Evolutionary conservation across 768 basidiomycete species (phyloP).

Genomic region (Lactarius akahatsu): DNA sequence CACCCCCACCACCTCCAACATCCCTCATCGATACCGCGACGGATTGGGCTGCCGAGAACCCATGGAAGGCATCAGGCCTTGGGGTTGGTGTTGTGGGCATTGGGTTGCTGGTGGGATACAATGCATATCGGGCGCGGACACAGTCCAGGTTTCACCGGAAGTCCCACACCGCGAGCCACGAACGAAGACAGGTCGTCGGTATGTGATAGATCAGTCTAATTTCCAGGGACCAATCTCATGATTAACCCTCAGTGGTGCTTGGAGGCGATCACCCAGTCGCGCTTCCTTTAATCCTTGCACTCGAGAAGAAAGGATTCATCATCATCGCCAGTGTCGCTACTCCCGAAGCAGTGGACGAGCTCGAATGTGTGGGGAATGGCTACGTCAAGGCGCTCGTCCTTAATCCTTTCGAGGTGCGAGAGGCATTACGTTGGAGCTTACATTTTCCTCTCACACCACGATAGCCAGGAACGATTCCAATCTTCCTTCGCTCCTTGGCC

Average conservation of each 20-base stretch:
- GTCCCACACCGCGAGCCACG: constrained; percentile 33
- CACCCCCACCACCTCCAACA: constrained; percentile 41
- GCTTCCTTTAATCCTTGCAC: constrained; percentile 65
- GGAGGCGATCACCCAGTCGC: constrained; percentile 77
- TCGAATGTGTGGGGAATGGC: constrained; percentile 69
- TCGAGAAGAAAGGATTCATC: constrained; percentile 79
- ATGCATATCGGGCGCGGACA: constrained; percentile 31
- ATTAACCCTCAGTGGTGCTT: constrained; percentile 56
- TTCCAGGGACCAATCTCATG: constrained; percentile 18
- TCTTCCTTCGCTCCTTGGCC: constrained; percentile 78
- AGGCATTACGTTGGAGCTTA: background rate
- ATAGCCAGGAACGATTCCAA: constrained; percentile 68
- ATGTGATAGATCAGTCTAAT: constrained; percentile 28
- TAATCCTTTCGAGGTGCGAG: constrained; percentile 69
- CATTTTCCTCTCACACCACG: constrained; percentile 1
- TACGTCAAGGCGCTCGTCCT: constrained; percentile 80
- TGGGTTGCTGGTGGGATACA: constrained; percentile 61
- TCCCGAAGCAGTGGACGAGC: constrained; percentile 57
- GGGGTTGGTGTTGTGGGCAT: constrained; percentile 58
- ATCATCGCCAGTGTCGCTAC: constrained; percentile 77
- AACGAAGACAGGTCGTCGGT: constrained; percentile 50
- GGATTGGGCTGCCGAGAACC: constrained; percentile 57
- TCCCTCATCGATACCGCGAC: constrained; percentile 47
- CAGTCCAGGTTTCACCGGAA: constrained; percentile 31
- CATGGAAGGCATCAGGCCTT: constrained; percentile 58